A percentile compares a stretch with the other conserved stretches of the same genome.
phyloP scores from a whole-genome alignment of 2,329 filamentous ascomycete genomes.

The Bipolaris zeicola region DNA sequence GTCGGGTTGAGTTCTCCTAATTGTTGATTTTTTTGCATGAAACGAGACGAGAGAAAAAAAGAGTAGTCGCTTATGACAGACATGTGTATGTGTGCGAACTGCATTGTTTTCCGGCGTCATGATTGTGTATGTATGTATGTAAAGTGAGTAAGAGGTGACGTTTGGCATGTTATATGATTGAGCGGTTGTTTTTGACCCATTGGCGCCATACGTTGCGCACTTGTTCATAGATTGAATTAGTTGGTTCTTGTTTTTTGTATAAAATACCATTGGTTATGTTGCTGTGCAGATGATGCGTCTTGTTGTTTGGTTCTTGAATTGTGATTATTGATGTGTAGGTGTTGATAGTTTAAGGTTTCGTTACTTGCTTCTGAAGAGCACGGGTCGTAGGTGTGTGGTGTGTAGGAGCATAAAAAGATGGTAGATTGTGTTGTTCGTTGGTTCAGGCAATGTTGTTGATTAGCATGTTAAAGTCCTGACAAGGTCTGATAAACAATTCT shows the following conservation, averaged over 20 bases:
- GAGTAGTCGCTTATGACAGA: not conserved
- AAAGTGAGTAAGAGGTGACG: not conserved
- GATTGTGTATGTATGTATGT: not conserved
- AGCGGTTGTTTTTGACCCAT: not conserved
- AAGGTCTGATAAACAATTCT: no score
- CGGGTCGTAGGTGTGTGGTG: no score
- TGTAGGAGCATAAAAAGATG: no score
- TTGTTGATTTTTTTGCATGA: conserved; percentile 8
- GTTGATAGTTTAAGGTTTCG: no score
- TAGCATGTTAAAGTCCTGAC: no score
- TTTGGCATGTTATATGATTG: not conserved
- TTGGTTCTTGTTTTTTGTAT: not conserved
- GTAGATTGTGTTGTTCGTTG: no score
- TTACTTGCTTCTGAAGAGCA: no score
- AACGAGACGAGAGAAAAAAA: not conserved
- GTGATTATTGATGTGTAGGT: not conserved
- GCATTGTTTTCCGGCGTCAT: conserved; percentile 8
- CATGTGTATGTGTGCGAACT: not conserved
- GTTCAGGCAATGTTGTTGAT: no score
- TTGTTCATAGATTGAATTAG: not conserved
- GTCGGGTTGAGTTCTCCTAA: conserved; percentile 50
- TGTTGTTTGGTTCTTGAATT: not conserved
- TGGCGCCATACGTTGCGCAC: not conserved
- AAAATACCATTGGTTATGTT: not conserved
- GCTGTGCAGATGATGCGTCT: not conserved